A percentile compares a stretch with the other conserved stretches of the same genome.
Conservation (phyloP, 1,139 yeast genomes). For the Blastobotrys persicus region DNA sequence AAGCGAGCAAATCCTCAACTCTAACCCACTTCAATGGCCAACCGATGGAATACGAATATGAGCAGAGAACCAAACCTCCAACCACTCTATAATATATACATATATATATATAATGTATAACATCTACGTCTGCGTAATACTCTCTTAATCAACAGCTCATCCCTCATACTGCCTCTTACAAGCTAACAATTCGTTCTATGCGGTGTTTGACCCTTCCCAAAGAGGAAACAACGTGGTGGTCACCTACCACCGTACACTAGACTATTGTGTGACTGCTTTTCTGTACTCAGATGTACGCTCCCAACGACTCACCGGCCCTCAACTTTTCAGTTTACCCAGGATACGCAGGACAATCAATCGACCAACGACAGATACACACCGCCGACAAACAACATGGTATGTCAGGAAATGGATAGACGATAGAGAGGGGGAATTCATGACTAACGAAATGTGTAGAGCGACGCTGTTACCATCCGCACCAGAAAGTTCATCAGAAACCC, state of each 20-base stretch:
- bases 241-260: not conserved
- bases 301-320: not conserved
- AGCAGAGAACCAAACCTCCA: too few relatives aligned
- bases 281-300: slow-evolving; percentile 6
- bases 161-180: too few relatives aligned
- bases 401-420: not conserved
- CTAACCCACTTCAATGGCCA: too few relatives aligned
- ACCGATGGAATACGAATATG: too few relatives aligned
- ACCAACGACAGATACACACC: slow-evolving; percentile 7
- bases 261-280: slow-evolving; percentile 6
- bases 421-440: not conserved
- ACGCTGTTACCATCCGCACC: slow-evolving; percentile 99
- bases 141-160: too few relatives aligned
- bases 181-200: too few relatives aligned
- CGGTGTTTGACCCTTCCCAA: too few relatives aligned
- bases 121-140: too few relatives aligned
- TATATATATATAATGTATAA: too few relatives aligned
- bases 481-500: slow-evolving; percentile 99
- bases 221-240: not conserved
- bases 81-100: too few relatives aligned
- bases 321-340: slow-evolving; percentile 3
- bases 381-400: slow-evolving; percentile 10
- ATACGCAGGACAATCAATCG: slow-evolving; percentile 6
- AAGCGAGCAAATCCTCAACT: too few relatives aligned
- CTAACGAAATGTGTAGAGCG: slow-evolving; percentile 54